Base-by-base conservation (phyloP, 2,329 filamentous ascomycete genomes). In the Pyrenochaeta sp. region DNA sequence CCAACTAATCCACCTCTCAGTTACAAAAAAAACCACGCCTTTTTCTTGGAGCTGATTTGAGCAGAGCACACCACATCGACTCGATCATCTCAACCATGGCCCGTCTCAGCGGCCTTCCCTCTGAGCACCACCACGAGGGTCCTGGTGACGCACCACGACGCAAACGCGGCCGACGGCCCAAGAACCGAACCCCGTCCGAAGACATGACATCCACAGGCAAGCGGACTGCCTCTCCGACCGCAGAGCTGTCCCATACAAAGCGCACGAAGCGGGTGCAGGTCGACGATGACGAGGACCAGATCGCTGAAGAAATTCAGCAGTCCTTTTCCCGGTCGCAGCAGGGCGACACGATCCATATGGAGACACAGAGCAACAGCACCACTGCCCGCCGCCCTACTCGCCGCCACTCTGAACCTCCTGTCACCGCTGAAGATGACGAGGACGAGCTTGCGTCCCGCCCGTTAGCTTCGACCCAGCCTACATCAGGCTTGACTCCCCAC, bases 371-470 rank as follows among this genome's bases (percentile, higher is more conserved):
- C 53, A 63, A 27, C 49, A 62, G 39, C 24, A 59, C 61, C 45
- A 54, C 64, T 10, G 62, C 60, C 30, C 62, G 64, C 47, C 71
- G 68, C 47, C 64, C 62, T 42, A 56, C 46, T 32, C 74, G 75
- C 52, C 75, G 76, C 47, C 66, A 73, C 59, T 78, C 76, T 15
- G 75, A 77, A 61, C 75, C 76, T 22, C 65, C 66, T 10, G 68
- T 69, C 10, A 50, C 65, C 42, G 60, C 55, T 28, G 54, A 64
- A 2, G 65, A 69, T 5, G 67, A 64, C 4, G 60, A 66, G 22
- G 68, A 66, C 36, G 56, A 67, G 28, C 55, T 69, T 25, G 56
- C 58, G 42, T 60, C 52, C 46, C 62, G 62, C 37, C 64, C 64
- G 5, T 62, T 56, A n/a, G 54, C 68, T 27, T 61, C 67, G 15